Evolutionary conservation across 352 stramenopile genomes (phyloP), one percentile per base, ranked within the genome.

Genomic region (Plasmopara muralis): DNA sequence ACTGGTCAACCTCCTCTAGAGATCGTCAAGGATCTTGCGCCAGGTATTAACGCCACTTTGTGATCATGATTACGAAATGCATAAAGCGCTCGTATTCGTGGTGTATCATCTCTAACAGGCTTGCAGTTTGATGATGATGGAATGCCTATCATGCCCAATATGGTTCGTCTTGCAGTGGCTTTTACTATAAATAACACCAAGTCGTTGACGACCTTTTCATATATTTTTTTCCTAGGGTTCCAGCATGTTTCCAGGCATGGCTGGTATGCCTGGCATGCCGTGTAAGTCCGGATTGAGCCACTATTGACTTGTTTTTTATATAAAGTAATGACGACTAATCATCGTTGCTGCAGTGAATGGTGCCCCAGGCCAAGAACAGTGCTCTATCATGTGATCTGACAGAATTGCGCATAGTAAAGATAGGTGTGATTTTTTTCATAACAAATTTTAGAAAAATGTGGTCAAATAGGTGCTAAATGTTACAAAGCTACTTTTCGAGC

Each of bases 1-100:
- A 97, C 85, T 39, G 93, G 95, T 9, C 93, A 98, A 59, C 95
- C 96, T 8, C 97, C 97, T 18, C 83, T 78, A 9, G 97, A 99
- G 62, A 99, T 99, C 53, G 93, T 99, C 41, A 97, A 98, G 60
- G 92, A 98, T n/a, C 87, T 99, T 57, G 96, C 97, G 12, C 97
- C 97, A 35, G 96, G 73, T 61, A 47, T 47, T 5, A 35, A 35
- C 4, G 31, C 31, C 31, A 35, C 31, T 12, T 8, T 35, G 4
- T 0, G 6, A 12, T 12, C 6, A 35, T 35, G 2, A 5, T 12
- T 12, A 5, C 31, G 31, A 35, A 12, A 35, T 35, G 6, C 10
- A 35, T 35, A 35, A 12, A 35, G 31, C 31, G 31, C 31, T 35
- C 5, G 5, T 12, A 12, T 5, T 12, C 6, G 31, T 12, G 10